Evolutionary conservation across 768 basidiomycete species (phyloP).

Genomic region (Lactarius evosmus): DNA sequence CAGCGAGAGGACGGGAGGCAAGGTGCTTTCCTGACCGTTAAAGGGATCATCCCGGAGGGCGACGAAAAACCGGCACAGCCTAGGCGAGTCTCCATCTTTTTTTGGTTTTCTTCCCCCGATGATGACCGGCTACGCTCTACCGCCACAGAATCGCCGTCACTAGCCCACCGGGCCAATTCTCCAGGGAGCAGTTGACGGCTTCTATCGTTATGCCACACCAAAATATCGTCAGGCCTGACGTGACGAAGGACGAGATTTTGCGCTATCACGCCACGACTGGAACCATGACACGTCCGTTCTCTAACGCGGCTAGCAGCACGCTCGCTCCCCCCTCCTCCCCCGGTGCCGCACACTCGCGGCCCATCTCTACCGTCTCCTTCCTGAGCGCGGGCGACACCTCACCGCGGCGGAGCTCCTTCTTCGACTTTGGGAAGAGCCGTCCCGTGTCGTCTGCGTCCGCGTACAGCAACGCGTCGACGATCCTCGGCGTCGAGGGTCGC

Average conservation of each 20-base stretch:
- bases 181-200: slow-evolving; percentile 42
- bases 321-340: slow-evolving; percentile 2
- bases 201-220: slow-evolving; percentile 54
- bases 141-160: background rate
- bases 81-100: slow-evolving; percentile 3
- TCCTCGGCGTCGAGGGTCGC: slow-evolving; percentile 35
- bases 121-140: background rate
- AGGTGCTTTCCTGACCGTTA: slow-evolving; percentile 48
- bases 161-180: slow-evolving; percentile 35
- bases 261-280: slow-evolving; percentile 44
- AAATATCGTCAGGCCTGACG: slow-evolving; percentile 39
- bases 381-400: background rate
- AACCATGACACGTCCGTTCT: slow-evolving; percentile 42
- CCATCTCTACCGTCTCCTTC: slow-evolving; percentile 23
- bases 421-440: slow-evolving; percentile 23
- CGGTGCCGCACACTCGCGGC: background rate
- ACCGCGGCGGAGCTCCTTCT: slow-evolving; percentile 11
- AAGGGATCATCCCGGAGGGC: slow-evolving; percentile 44
- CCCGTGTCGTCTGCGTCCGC: slow-evolving; percentile 24
- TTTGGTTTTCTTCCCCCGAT: background rate
- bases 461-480: slow-evolving; percentile 14
- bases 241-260: slow-evolving; percentile 42
- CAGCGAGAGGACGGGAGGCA: slow-evolving; percentile 40
- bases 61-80: slow-evolving; percentile 18
- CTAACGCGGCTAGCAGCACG: slow-evolving; percentile 40